Percentiles rank a stretch among this genome's conserved stretches.
Conservation (phyloP, 176 grass and related monocot species). For the Eragrostis nindensis region DNA sequence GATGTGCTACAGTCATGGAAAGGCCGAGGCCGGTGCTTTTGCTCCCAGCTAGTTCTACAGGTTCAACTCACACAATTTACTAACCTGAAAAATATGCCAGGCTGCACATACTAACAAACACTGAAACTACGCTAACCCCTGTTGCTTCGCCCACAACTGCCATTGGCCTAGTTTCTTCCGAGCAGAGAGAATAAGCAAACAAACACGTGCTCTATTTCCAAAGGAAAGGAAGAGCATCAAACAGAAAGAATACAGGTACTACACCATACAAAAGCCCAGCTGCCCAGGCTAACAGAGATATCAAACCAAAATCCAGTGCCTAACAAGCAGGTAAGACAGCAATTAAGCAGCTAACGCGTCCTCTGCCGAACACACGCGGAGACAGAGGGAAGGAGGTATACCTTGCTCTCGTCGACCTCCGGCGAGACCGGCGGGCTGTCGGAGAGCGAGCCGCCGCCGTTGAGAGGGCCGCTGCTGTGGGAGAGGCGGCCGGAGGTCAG, state of each 20-base stretch:
- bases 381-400: slow-evolving; percentile 33
- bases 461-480: slow-evolving; percentile 96
- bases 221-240: not conserved
- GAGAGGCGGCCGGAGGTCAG: slow-evolving; percentile 95
- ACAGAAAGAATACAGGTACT: not conserved
- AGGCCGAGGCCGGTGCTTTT: not conserved
- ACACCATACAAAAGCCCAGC: not conserved
- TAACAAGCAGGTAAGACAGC: not conserved
- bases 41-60: not conserved
- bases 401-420: slow-evolving; percentile 86
- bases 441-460: slow-evolving; percentile 81
- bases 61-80: not conserved
- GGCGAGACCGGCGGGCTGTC: slow-evolving; percentile 96
- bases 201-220: slow-evolving; percentile 25
- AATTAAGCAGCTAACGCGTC: not conserved
- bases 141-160: not conserved
- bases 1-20: not conserved
- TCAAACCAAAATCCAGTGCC: not conserved
- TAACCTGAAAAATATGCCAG: not conserved
- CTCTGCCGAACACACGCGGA: not conserved
- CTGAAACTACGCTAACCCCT: not conserved
- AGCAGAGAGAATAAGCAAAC: not conserved
- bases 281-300: not conserved
- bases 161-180: not conserved
- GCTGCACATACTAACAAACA: not conserved